Evolutionary conservation across 1,139 yeast genomes (phyloP), one percentile per base, ranked within the genome.

Genomic region (Hemisphaericaspora xylanilytica): DNA sequence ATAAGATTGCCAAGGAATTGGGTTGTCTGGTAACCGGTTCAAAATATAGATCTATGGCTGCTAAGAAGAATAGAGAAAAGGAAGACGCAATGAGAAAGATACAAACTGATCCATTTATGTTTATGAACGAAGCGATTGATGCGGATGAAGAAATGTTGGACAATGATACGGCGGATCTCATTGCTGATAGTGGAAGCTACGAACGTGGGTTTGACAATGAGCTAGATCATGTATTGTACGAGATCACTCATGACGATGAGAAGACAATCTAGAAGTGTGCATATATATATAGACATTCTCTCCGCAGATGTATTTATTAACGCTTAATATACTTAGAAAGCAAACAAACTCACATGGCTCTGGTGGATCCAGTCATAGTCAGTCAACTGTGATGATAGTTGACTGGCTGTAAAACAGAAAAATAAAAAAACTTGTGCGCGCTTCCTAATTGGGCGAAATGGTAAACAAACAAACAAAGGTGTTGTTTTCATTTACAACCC

Each of bases 1-100:
- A 59, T 41, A 44, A 42, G 28, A 67, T 70, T 2, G 73, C 74
- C 2, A 53, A 65, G 24, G 65, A 65, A 39, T 47, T 65, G 32
- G 48, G 58, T 5, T 70, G 75, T 75, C 57, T 56, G 2, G 61
- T 57, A 18, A 59, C 46, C 31, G 73, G 73, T 3, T 57, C 60
- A 33, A 56, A 52, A 3, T 67, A 67, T 28, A 28, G 21, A 28
- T 10, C 21, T 7, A 10, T 10, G n/a, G 12, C 31, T 15, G 28
- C 28, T 12, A 25, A 25, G 15, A 25, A 25, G 15, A 25, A 25
- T 12, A n/a, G 5, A 9, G 28, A 5, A 5, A 25, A 25, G 28
- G 15, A 12, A 25, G 15, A 51, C n/a, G 64, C 59, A 27, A 31
- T 51, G 28, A 40, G 43, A 10, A 51, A 49, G 21, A 44, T 63